Conservation (phyloP, 331 rosid species). For the Quercus phellos region DNA sequence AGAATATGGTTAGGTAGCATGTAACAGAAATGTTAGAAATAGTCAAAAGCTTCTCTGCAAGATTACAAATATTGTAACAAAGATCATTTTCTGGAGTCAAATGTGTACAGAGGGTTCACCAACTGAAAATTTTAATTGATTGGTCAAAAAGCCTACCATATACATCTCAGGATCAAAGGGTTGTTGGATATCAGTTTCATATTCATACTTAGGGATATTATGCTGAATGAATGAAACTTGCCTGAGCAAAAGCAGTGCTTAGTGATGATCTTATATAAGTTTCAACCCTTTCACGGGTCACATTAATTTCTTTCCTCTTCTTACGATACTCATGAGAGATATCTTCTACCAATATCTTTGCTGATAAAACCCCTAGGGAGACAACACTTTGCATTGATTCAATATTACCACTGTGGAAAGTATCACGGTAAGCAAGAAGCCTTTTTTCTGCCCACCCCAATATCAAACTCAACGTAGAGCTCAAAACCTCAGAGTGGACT, state of each 20-base stretch:
- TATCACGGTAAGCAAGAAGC: slow-evolving; percentile 81
- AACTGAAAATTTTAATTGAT: slow-evolving; percentile 8
- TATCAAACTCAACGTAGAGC: slow-evolving; percentile 59
- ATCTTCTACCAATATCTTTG: slow-evolving; percentile 71
- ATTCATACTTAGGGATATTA: slow-evolving; percentile 8
- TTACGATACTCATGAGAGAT: slow-evolving; percentile 56
- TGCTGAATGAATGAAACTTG: slow-evolving; percentile 46
- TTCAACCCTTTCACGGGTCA: slow-evolving; percentile 60
- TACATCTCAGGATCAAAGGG: slow-evolving; percentile 19
- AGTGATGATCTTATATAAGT: slow-evolving; percentile 86
- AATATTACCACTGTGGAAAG: slow-evolving; percentile 59
- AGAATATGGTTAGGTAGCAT: neutral
- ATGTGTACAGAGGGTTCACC: slow-evolving; percentile 1
- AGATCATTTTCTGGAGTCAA: slow-evolving; percentile 2
- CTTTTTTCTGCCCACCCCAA: slow-evolving; percentile 87
- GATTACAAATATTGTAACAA: neutral
- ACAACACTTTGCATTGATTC: slow-evolving; percentile 79
- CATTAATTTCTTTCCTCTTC: slow-evolving; percentile 65
- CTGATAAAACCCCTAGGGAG: slow-evolving; percentile 75
- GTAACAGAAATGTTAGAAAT: neutral
- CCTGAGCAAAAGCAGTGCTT: slow-evolving; percentile 85
- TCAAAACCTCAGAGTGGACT: slow-evolving; percentile 45
- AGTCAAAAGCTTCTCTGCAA: neutral
- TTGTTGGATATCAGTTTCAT: neutral
- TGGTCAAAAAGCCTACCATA: slow-evolving; percentile 14